Evolutionary conservation across 331 rosid species (phyloP), one percentile per base, ranked within the genome.

Genomic region (Dryas integrifolia): DNA sequence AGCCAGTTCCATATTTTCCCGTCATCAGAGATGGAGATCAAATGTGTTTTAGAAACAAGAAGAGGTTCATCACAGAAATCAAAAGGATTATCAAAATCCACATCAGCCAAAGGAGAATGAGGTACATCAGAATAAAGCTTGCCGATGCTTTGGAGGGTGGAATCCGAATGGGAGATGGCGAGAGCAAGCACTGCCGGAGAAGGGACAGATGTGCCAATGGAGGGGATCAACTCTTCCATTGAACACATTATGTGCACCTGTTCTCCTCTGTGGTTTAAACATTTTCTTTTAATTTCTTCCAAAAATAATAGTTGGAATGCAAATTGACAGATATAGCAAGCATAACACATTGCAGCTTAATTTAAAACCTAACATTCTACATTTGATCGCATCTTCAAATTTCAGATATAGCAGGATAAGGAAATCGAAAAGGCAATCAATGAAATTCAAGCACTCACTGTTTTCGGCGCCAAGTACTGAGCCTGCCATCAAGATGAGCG

Each of bases 1-100:
- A 92, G 89, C 99, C 99, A 95, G 85, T 83, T 84, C 99, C 98
- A 95, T 76, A 95, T 70, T 83, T 92, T 95, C 44, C 98, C 99
- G 82, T 95, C 99, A 75, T 92, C 98, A 58, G 97, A 92, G 77
- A 92, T 84, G 78, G 98, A 95, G 78, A 95, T 79, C 89, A 90
- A 82, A 77, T 80, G 90, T 18, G 88, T 87, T 81, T 88, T 87
- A 72, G 97, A 87, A 85, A 88, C 78, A 58, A 70, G 69, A 75
- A 53, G 73, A 10, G 86, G 79, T 52, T 87, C 90, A 43, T 87
- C 88, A 72, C 76, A 86, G 60, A 85, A 88, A 79, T 95, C 94
- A 90, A 92, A 92, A 77, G 99, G 93, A 80, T 86, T 80, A 73
- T 88, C 92, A 78, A 90, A 88, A 83, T 92, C 99, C 84, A 73